Base-by-base conservation (phyloP, 2,329 filamentous ascomycete species). In the Alternaria tenuissima region DNA sequence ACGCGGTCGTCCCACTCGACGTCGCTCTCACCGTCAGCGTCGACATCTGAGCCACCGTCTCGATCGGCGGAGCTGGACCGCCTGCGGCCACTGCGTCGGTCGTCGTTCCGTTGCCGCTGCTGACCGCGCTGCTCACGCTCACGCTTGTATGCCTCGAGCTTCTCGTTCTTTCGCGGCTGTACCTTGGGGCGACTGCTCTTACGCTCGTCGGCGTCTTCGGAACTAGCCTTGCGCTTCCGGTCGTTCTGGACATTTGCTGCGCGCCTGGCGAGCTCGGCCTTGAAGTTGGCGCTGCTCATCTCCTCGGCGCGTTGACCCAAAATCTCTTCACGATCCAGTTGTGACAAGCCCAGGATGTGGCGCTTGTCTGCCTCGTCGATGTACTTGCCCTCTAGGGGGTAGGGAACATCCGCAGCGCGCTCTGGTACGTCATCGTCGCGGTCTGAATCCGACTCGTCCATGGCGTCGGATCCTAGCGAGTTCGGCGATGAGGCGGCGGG, bases 271-370 rank as follows among this genome's bases (percentile, higher is more conserved):
- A 97, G 86, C 64, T 94, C 88, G 48, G 89, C 86, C 72, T 95
- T 93, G 80, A 97, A 94, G 61, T 91, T 87, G 69, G 91, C 89
- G 53, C 89, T 89, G 73, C 95, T 91, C 59, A 94, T 89, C 76
- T 95, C 89, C 70, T 92, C 88, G 36, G 91, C 90, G 66, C 95
- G 92, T 68, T 96, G 92, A 20, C 93, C 94, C 7, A 99, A 86
- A 44, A 97, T 89, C 75, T 93, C 88, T 79, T 99, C 95, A 64
- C 94, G 91, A 75, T 96, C 89, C 52, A 98, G 89, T 81, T 98
- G 94, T 30, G 93, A 90, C 86, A 97, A 88, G 57, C 85, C 87
- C 86, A 95, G 89, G 63, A 99, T 95, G 52, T 91, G 68, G 9
- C 77, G 74, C 69, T 80, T 83, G 66, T 84, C 83, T 65, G 83